Evolutionary conservation across 805 yeast species (phyloP), one percentile per base, ranked within the genome.

Genomic region (Hanseniaspora valbyensis): DNA sequence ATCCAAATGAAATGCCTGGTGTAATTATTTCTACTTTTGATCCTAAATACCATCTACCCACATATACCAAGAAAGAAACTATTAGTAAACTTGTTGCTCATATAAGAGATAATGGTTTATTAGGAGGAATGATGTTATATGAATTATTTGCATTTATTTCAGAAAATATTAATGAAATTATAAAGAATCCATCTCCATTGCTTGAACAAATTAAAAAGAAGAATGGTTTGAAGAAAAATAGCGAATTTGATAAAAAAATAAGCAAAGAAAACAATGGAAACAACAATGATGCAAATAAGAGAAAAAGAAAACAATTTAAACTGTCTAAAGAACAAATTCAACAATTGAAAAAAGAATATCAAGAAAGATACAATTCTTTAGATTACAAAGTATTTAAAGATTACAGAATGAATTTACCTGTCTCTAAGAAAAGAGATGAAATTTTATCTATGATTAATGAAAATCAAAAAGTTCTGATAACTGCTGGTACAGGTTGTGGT

Each of bases 401-500:
- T 2, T 62, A 66, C 10, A 74, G 97, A 57, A 56, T 72, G 9
- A 63, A 64, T 8, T 66, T 90, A 29, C 97, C 98, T 0, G 97
- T 97, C 0, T 90, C 95, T 95, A 62, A 68, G 13, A 83, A 80
- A 60, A 72, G 69, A 49, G 65, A 73, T 0, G 70, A 75, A 5
- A 70, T 90, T 36, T 71, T 84, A 1, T 58, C 74, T 0, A 66
- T 78, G 3, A 77, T 90, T 3, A 69, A 71, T 26, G 54, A 69
- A 0, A 75, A 83, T 59, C 77, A 77, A 54, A 83, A 87, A 4
- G 78, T 84, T 8, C 66, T 90, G 30, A 75, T 90, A 33, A 90
- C 97, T 2, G 98, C 97, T 62, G 98, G 92, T 63, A 90, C 97
- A 0, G 97, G 97, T 58, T 89, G 96, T 1, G 97, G 97, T 57